Conservation (phyloP, 129 eudicot species). For the Pulicaria dysenterica region DNA sequence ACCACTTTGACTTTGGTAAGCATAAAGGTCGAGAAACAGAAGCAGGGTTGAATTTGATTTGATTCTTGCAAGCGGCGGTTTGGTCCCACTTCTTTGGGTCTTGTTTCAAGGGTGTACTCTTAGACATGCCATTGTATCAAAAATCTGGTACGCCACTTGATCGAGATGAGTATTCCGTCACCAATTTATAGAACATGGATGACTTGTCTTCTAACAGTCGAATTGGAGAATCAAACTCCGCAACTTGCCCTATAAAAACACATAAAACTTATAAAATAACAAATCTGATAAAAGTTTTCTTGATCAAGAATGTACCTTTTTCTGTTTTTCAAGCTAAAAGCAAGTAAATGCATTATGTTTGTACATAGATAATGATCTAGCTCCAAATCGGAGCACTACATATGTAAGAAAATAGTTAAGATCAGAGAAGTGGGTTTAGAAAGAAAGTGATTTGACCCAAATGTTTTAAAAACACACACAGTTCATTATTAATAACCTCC, state of each 20-base stretch:
- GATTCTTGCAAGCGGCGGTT: neutral
- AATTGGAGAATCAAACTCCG: conserved; percentile 82
- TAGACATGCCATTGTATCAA: conserved; percentile 26
- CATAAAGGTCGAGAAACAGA: conserved; percentile 27
- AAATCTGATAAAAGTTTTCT: conserved; percentile 11
- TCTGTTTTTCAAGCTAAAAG: neutral
- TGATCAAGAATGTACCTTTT: neutral
- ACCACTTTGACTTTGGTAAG: conserved; percentile 21
- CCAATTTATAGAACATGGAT: conserved; percentile 83
- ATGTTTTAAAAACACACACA: neutral
- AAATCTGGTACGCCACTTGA: conserved; percentile 65
- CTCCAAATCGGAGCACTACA: neutral
- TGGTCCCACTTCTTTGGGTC: conserved; percentile 30
- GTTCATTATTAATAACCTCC: neutral
- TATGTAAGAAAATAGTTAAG: no score
- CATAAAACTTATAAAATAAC: neutral
- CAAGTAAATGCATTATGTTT: neutral
- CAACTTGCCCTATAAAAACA: conserved; percentile 70
- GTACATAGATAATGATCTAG: neutral
- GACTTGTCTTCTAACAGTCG: conserved; percentile 72
- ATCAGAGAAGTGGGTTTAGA: neutral
- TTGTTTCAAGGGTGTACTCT: conserved; percentile 11
- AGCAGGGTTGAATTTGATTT: conserved; percentile 21
- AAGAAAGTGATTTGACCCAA: neutral
- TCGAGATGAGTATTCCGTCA: conserved; percentile 79